A percentile compares a stretch with the other conserved stretches of the same genome.
phyloP scores from a whole-genome alignment of 768 basidiomycete genomes.

The Kwoniella europaea region DNA sequence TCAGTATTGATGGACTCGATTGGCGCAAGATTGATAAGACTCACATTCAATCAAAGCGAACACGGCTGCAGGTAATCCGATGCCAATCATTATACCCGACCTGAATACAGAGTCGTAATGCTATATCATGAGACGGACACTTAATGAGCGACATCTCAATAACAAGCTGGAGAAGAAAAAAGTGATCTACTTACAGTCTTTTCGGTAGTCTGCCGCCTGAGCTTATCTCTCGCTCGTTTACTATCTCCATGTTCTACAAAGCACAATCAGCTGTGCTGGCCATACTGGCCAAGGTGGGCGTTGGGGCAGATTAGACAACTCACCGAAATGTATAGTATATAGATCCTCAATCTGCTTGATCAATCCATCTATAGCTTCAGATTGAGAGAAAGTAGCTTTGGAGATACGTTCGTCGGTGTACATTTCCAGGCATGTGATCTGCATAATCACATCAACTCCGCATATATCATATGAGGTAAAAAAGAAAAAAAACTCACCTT shows the following conservation, averaged over 20 bases:
- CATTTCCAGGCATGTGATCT: conserved; percentile 73
- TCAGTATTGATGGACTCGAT: background rate
- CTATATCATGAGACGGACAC: conserved; percentile 20
- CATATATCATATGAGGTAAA: too few species aligned
- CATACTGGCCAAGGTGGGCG: background rate
- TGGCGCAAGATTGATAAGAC: conserved; percentile 35
- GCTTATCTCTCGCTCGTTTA: conserved; percentile 73
- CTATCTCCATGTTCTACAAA: conserved; percentile 69
- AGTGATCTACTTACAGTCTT: conserved; percentile 42
- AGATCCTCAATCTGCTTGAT: conserved; percentile 76
- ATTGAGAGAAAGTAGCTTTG: conserved; percentile 70
- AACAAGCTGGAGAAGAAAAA: conserved; percentile 19
- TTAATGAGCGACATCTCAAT: background rate
- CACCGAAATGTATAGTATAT: conserved; percentile 78
- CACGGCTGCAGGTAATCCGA: conserved; percentile 71
- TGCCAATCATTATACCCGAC: conserved; percentile 73
- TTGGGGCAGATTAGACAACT: conserved; percentile 45
- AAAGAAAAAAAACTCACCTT: conserved; percentile 60
- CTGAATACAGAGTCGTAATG: conserved; percentile 64
- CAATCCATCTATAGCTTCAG: conserved; percentile 68
- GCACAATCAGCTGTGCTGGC: conserved; percentile 14
- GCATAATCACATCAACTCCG: background rate
- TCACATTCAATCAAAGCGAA: conserved; percentile 70
- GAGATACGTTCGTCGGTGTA: conserved; percentile 85
- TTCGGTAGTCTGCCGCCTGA: conserved; percentile 63